Evolutionary conservation across 2,329 filamentous ascomycete genomes (phyloP), one percentile per base, ranked within the genome.

Genomic region (Magnaporthiopsis incrustans): DNA sequence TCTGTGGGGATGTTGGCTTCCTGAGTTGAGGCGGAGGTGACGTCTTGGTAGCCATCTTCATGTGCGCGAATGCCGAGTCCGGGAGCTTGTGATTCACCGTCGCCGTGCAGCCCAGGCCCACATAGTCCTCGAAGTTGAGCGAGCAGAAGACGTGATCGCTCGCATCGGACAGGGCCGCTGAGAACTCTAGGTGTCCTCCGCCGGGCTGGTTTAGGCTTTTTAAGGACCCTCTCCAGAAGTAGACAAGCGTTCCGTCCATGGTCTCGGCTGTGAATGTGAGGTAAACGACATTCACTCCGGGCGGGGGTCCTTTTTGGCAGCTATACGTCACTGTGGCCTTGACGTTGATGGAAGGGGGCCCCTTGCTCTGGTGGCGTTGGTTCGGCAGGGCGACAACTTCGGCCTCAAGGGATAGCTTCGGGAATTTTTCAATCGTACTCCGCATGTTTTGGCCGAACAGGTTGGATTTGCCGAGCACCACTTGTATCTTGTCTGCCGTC

Each of bases 101-200:
- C 32, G 64, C 68, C 1, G 72, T 69, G 18, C 82, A 72, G 38
- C 78, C 72, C 0, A 85, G 87, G 1, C 86, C 86, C 3, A 87
- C 91, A 69, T 98, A 89, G 58, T 92, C 88, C 75, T 97, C 94
- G 68, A 93, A 98, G 73, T 91, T 90, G 61, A 93, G 80, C 71
- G 88, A 85, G 66, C 87, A 91, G 30, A 81, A 81, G 44, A 95
- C 76, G 89, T 84, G 25, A 84, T 0, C 78, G 72, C 5, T 77
- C 77, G 1, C 74, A 81, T 26, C 44, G 50, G 7, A 56, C n/a
- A 92, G 72, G 0, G 83, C 76, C 1, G 87, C 83, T 26, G 76
- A 83, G 67, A 89, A 88, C 0, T 79, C 74, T 2, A 92, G 71
- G 12, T 87, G 82, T 30, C 80, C 70, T 8, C 78, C 78, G 33